A percentile compares a stretch with the other conserved stretches of the same genome.
phyloP scores from a whole-genome alignment of 2,329 filamentous ascomycete genomes.

The Drechslerella dactyloides region DNA sequence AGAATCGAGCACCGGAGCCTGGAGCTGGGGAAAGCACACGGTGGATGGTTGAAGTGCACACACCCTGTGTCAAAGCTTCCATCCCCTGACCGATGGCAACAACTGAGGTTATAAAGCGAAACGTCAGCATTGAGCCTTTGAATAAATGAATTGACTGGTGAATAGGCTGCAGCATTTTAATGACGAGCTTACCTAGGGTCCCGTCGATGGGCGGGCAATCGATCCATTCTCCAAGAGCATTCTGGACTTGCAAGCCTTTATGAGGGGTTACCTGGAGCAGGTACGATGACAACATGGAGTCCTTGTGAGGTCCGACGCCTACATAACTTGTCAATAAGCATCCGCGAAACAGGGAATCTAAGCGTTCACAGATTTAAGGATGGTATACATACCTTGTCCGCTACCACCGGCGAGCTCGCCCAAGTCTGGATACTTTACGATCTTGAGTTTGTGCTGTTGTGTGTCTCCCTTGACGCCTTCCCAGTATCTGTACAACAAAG shows the following conservation, averaged over 20 bases:
- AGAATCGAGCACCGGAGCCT: constrained; percentile 73
- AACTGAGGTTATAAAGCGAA: constrained; percentile 60
- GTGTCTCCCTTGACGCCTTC: constrained; percentile 59
- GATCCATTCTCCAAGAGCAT: constrained; percentile 77
- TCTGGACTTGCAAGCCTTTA: constrained; percentile 80
- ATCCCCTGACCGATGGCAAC: constrained; percentile 87
- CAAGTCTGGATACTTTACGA: constrained; percentile 82
- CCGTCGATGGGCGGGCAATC: constrained; percentile 77
- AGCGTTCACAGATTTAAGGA: neutral
- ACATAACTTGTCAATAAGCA: constrained; percentile 54
- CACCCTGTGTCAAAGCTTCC: constrained; percentile 82
- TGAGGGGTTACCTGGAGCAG: constrained; percentile 80
- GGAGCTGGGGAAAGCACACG: constrained; percentile 76
- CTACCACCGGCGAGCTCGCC: constrained; percentile 63
- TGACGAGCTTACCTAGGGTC: constrained; percentile 68
- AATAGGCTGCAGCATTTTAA: too few relatives aligned
- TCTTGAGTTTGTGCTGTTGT: constrained; percentile 84
- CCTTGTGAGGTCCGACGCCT: constrained; percentile 57
- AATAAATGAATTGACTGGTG: too few relatives aligned
- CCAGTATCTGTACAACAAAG: constrained; percentile 24
- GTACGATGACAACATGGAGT: constrained; percentile 79
- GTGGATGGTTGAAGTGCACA: constrained; percentile 82
- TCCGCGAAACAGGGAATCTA: too few relatives aligned
- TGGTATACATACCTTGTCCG: constrained; percentile 31
- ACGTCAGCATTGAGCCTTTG: neutral